A percentile compares a stretch with the other conserved stretches of the same genome.
These are phyloP conservation scores for Fusarium secorum DNA, from an alignment of 2,329 filamentous ascomycete species.

Conservation along the genomic window DNA sequence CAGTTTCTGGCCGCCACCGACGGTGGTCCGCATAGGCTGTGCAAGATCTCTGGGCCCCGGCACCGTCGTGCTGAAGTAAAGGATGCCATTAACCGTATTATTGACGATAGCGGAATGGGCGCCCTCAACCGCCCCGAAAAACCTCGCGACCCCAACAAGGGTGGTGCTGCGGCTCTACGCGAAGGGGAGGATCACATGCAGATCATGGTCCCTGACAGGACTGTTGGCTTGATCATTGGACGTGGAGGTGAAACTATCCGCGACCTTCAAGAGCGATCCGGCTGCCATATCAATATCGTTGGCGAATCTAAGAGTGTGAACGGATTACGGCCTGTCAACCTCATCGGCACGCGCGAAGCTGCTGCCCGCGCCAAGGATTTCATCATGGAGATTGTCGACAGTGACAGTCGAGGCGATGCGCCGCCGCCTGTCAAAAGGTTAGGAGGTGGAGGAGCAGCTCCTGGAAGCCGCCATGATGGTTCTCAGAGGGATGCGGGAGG, in stretches of 20 bases:
- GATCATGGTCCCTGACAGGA: constrained; percentile 94
- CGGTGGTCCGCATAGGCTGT: constrained; percentile 78
- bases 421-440: constrained; percentile 43
- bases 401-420: constrained; percentile 73
- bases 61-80: constrained; percentile 79
- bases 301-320: constrained; percentile 93
- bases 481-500: constrained; percentile 50
- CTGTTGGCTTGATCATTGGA: constrained; percentile 92
- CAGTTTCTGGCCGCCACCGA: constrained; percentile 85
- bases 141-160: constrained; percentile 49
- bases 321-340: constrained; percentile 86
- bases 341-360: constrained; percentile 80
- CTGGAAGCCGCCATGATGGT: constrained; percentile 43
- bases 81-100: constrained; percentile 84
- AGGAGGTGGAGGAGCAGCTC: constrained; percentile 31
- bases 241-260: constrained; percentile 92
- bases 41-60: constrained; percentile 81
- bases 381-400: constrained; percentile 94
- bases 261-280: constrained; percentile 88
- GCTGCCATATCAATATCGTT: constrained; percentile 96
- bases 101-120: constrained; percentile 74
- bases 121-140: constrained; percentile 57
- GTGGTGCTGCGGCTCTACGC: constrained; percentile 61
- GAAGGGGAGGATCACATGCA: constrained; percentile 87
- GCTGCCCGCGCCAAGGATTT: constrained; percentile 82